Evolutionary conservation across 768 basidiomycete species (phyloP), one percentile per base, ranked within the genome.

Genomic region (Trametes cubensis): DNA sequence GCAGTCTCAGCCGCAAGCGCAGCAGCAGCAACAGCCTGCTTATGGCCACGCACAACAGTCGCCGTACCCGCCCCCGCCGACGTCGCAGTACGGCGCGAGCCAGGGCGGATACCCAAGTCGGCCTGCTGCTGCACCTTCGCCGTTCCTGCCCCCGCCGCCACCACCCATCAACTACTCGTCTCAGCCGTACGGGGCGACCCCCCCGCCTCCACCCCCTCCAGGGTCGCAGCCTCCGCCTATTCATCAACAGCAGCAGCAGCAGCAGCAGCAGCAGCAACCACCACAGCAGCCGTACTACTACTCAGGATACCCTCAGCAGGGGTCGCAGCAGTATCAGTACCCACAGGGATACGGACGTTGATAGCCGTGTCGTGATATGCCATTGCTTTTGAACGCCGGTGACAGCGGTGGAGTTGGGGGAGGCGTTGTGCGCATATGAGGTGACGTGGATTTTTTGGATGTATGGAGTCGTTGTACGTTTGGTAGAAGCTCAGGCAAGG

Each of bases 11-110:
- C 2, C 34, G 10, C 34, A 34, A 11, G 6, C 34, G 34, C 34
- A 34, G 34, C 66, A 66, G 40, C 34, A 34, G 34, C 66, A 66
- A 30, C 61, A 40, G 28, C 42, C 55, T 17, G 23, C 18, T 3
- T 71, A 67, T 50, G 55, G 65, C 1, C 69, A 68, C 55, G 60
- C 68, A 42, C 67, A 63, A 8, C 67, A 70, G 45, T 53, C 46
- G 15, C 66, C 69, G 7, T 69, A 68, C 46, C 38, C 57, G 38
- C 67, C 66, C 14, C 69, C 70, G 17, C 68, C 70, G 1, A 51
- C 67, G 4, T 50, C 64, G 1, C 55, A 58, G 51, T 69, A 70
- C 25, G 55, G 53, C n/a, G n/a, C n/a, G n/a, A n/a, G n/a, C 26
- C 34, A 34, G 5, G 34, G 34, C 6, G 39, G 15, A 2, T 66